Conservation (phyloP, 768 basidiomycete genomes). For the Mrakia gelida region DNA sequence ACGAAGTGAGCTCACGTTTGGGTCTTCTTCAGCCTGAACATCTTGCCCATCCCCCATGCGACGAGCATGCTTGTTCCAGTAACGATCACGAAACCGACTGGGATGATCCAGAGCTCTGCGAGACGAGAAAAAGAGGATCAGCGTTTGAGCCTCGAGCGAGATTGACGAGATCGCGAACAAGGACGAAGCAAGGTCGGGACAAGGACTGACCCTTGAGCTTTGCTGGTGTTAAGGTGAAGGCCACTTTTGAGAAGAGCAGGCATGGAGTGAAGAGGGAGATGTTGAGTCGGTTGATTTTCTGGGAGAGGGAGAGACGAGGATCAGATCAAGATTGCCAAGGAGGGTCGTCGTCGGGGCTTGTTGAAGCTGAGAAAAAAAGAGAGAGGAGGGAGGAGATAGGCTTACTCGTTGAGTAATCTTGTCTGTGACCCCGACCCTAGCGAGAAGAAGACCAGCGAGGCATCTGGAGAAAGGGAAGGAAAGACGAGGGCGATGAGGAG, state of each 20-base stretch:
- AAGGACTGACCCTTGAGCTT: constrained; percentile 58
- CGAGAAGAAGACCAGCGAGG: constrained; percentile 49
- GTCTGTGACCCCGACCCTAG: constrained; percentile 73
- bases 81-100: constrained; percentile 75
- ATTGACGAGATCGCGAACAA: too few relatives aligned
- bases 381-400: constrained; percentile 51
- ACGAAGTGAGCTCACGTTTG: constrained; percentile 58
- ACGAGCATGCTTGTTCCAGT: constrained; percentile 66
- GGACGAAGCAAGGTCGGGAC: constrained; percentile 61
- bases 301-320: background rate
- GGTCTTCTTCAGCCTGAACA: constrained; percentile 64
- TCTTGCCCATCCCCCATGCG: constrained; percentile 59
- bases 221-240: constrained; percentile 79
- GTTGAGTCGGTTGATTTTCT: constrained; percentile 67
- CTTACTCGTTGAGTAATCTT: constrained; percentile 65
- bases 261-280: constrained; percentile 66
- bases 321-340: constrained; percentile 48
- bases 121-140: constrained; percentile 5
- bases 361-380: background rate
- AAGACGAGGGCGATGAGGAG: background rate
- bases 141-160: constrained; percentile 32
- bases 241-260: constrained; percentile 81
- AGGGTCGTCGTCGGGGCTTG: background rate
- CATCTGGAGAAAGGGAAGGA: constrained; percentile 4
- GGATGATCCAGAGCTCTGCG: constrained; percentile 53